These are phyloP conservation scores for Alternaria alternata DNA, from an alignment of 2,329 filamentous ascomycete species.

Conservation along the genomic window DNA sequence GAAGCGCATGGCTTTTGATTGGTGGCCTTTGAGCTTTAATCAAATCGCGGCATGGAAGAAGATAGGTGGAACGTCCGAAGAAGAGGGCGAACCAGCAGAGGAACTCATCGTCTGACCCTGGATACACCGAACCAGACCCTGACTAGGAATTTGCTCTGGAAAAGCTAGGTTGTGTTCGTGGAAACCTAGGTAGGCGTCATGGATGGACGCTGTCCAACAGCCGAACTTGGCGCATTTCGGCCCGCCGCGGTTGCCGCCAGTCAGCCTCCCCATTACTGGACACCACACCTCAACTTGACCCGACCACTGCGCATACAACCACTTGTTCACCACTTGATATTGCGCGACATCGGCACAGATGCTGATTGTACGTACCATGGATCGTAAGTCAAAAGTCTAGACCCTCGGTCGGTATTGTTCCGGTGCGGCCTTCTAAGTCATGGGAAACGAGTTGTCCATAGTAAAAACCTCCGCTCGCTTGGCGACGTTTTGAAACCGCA, in stretches of 20 bases:
- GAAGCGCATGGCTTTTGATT: background rate
- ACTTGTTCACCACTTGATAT: background rate
- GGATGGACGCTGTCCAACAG: background rate
- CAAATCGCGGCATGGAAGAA: background rate
- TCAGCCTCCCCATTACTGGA: background rate
- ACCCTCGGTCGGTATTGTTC: background rate
- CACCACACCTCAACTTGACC: background rate
- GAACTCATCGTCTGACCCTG: background rate
- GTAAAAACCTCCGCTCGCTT: background rate
- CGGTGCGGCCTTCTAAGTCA: background rate
- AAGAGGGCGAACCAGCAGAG: background rate
- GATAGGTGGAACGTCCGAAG: background rate
- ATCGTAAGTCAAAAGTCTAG: background rate
- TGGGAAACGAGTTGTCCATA: background rate
- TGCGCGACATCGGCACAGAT: background rate
- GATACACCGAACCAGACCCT: background rate
- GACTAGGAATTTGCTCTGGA: background rate
- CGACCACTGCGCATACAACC: background rate
- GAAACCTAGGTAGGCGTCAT: background rate
- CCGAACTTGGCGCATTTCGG: background rate
- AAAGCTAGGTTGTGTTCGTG: background rate
- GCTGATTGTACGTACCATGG: too few relatives aligned
- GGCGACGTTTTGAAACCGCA: conserved; percentile 1
- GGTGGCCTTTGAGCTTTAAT: conserved; percentile 7
- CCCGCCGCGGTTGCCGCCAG: background rate